Base-by-base conservation (phyloP, 2,329 filamentous ascomycete genomes). In the Beauveria asiatica region DNA sequence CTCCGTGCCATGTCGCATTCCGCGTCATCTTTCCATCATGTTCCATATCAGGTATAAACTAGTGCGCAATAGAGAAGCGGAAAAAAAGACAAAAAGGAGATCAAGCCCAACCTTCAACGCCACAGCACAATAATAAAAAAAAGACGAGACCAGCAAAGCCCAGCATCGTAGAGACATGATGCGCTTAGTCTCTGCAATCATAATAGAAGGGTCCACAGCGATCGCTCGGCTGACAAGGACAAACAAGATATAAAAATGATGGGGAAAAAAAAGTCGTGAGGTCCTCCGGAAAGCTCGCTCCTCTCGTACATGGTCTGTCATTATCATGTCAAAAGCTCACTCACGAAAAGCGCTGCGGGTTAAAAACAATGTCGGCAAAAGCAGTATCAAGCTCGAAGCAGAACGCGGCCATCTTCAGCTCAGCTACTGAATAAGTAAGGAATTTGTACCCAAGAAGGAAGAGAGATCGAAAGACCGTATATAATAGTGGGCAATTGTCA, bases 371-470 rank as follows among this genome's bases (percentile, higher is more conserved):
- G 11, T 33, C 39, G 30, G 53, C n/a, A 10, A 33, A 33, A 21
- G 25, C 25, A 19, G 19, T 21, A 5, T 11, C 19, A 16, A 39
- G 1, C 13, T 41, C 13, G 11, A 11, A 19, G 23, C 11, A 33
- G 25, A 33, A 19, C 27, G 42, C 54, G 19, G 10, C 19, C 42
- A 39, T 21, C 55, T 50, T 19, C 45, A 57, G 55, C 30, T 21
- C 10, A 50, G 45, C 41, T 30, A 41, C 45, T 23, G 23, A 37
- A 27, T n/a, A 52, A 52, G 33, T 25, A 27, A 52, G 45, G 33
- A 52, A 52, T 59, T 52, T 60, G 41, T 54, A 60, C 49, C 57
- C 57, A 55, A 62, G 56, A 58, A 63, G 52, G 62, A n/a, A 59
- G 27, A 52, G 53, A n/a, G 25, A 55, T 7, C 10, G 13, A 25